Conservation (phyloP, 768 basidiomycete genomes). For the Boletus speciosus region DNA sequence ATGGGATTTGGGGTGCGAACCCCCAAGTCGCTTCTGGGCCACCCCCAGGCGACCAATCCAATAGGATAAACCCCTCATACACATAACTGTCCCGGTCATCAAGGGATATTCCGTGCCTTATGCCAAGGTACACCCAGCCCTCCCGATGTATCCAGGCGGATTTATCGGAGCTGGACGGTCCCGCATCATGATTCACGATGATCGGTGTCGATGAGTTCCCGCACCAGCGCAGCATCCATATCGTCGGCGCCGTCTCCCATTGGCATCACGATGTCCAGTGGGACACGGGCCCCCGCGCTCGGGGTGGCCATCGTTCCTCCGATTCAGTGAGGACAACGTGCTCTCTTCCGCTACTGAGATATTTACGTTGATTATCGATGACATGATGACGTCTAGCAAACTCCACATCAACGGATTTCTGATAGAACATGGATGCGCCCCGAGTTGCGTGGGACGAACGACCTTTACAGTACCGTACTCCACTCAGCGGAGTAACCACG, state of each 20-base stretch:
- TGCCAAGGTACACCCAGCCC: not conserved
- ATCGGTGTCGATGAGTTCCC: not conserved
- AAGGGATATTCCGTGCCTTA: not conserved
- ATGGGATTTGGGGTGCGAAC: constrained; percentile 12
- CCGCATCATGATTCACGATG: not conserved
- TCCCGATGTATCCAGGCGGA: not conserved
- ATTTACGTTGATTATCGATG: not conserved
- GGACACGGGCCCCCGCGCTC: not conserved
- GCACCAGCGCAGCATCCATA: not conserved
- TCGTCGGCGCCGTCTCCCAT: not conserved
- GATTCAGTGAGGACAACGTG: not conserved
- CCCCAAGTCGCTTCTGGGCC: not conserved
- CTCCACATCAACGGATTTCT: constrained; percentile 1
- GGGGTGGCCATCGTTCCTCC: not conserved
- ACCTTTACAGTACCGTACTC: not conserved
- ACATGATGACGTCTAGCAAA: not conserved
- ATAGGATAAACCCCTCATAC: constrained; percentile 13
- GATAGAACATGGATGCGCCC: not conserved
- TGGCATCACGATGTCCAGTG: constrained; percentile 1
- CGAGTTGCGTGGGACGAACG: not conserved
- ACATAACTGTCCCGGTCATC: not conserved
- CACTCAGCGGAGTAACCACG: not conserved
- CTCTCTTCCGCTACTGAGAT: not conserved
- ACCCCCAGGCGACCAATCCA: not conserved
- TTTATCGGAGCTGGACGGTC: constrained; percentile 12